phyloP scores from a whole-genome alignment of 768 basidiomycete genomes.

The Tephrocybe rancida region DNA sequence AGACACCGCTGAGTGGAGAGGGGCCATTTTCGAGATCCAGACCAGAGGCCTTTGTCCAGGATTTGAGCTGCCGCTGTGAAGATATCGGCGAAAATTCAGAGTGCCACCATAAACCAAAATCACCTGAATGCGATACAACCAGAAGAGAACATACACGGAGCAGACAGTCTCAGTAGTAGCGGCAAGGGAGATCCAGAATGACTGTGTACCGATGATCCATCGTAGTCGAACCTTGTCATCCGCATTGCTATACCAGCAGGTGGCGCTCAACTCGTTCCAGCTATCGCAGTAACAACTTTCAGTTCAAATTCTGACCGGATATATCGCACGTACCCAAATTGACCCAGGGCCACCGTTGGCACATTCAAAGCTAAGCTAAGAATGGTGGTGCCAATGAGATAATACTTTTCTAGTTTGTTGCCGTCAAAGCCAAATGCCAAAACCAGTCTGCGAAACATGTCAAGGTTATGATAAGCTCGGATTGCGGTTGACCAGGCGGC shows the following conservation, averaged over 20 bases:
- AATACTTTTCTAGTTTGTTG: constrained; percentile 27
- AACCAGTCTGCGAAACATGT: constrained; percentile 17
- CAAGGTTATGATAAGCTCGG: background rate
- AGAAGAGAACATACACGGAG: constrained; percentile 18
- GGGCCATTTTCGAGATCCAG: too few relatives aligned
- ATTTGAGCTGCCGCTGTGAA: too few relatives aligned
- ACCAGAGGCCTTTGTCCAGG: too few relatives aligned
- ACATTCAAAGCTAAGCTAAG: constrained; percentile 19
- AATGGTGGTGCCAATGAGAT: constrained; percentile 18
- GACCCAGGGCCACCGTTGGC: constrained; percentile 19
- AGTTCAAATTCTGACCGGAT: background rate
- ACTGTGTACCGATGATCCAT: constrained; percentile 27
- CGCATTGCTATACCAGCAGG: constrained; percentile 25
- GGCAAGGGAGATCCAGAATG: constrained; percentile 24
- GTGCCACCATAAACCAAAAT: too few relatives aligned
- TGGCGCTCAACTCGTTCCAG: constrained; percentile 16
- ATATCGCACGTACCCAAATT: constrained; percentile 22
- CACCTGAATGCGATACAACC: constrained; percentile 17
- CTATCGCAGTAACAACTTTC: constrained; percentile 8
- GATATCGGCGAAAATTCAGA: too few relatives aligned
- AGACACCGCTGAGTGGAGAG: background rate
- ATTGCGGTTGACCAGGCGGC: background rate
- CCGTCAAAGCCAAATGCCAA: constrained; percentile 26
- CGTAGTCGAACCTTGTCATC: constrained; percentile 14
- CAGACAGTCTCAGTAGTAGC: constrained; percentile 20